These are phyloP conservation scores for Leishmania arabica DNA, from an alignment of 208 protist species.

Conservation along the genomic window DNA sequence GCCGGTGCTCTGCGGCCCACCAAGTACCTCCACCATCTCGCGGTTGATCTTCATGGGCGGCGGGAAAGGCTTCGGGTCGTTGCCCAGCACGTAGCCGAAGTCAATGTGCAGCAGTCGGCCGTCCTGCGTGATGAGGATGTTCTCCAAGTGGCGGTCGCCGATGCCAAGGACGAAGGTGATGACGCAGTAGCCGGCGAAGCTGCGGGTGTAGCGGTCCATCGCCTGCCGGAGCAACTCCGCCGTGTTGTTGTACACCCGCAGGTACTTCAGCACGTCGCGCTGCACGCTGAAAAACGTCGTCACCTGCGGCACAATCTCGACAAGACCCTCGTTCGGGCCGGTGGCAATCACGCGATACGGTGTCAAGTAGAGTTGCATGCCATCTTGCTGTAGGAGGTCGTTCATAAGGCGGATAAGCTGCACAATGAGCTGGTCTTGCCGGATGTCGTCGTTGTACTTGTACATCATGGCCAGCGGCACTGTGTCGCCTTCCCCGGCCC, in stretches of 20 bases:
- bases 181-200: conserved; percentile 97
- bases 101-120: conserved; percentile 98
- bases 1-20: conserved; percentile 69
- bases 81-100: conserved; percentile 97
- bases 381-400: conserved; percentile 89
- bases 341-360: conserved; percentile 94
- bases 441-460: conserved; percentile 96
- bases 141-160: conserved; percentile 97
- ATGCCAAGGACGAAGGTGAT: conserved; percentile 97
- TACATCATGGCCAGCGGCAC: conserved; percentile 77
- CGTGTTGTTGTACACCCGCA: conserved; percentile 81
- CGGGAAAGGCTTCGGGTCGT: conserved; percentile 97
- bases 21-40: conserved; percentile 91
- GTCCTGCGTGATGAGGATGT: conserved; percentile 94
- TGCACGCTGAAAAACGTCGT: conserved; percentile 83
- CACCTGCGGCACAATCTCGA: conserved; percentile 87
- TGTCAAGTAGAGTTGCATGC: conserved; percentile 94
- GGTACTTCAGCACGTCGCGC: conserved; percentile 68
- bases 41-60: conserved; percentile 97
- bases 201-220: conserved; percentile 95
- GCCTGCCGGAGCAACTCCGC: conserved; percentile 56
- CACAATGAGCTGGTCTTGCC: conserved; percentile 98
- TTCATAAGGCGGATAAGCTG: conserved; percentile 94
- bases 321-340: conserved; percentile 65
- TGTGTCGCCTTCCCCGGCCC: conserved; percentile 6